Evolutionary conservation across 305 asterid genomes (phyloP).

Genomic region (Andrographis paniculata): DNA sequence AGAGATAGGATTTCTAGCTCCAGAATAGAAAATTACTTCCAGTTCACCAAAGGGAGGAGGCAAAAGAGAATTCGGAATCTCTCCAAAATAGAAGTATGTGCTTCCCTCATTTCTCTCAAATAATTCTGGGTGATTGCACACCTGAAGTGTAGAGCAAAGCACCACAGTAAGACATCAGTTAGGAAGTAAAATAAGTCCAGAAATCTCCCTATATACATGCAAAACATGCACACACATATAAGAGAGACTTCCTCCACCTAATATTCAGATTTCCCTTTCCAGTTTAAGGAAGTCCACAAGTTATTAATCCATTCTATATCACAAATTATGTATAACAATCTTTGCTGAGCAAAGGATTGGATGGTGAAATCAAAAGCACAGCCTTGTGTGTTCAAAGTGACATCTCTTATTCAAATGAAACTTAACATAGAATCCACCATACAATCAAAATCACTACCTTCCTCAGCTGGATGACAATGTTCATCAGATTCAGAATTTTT

Average conservation of each 20-base stretch:
- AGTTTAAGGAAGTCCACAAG: constrained; percentile 9
- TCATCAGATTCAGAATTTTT: constrained; percentile 87
- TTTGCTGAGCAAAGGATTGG: neutral
- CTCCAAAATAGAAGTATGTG: constrained; percentile 79
- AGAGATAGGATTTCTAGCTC: constrained; percentile 70
- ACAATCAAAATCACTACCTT: constrained; percentile 46
- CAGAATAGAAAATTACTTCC: constrained; percentile 75
- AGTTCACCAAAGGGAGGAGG: constrained; percentile 91
- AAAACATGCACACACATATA: constrained; percentile 2
- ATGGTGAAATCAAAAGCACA: neutral
- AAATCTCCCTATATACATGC: no score
- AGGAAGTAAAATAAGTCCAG: neutral
- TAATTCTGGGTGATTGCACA: constrained; percentile 96
- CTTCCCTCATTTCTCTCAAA: constrained; percentile 99
- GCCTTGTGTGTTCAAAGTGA: constrained; percentile 1
- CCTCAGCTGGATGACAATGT: constrained; percentile 95
- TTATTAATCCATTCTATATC: neutral
- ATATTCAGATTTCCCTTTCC: neutral
- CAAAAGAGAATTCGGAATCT: constrained; percentile 62
- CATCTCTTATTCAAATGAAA: constrained; percentile 8
- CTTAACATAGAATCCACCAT: constrained; percentile 12
- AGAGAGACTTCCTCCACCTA: neutral
- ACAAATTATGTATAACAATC: neutral
- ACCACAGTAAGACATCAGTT: neutral
- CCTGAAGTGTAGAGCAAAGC: constrained; percentile 36